Conservation (phyloP, 148 eudicot genomes). For the Fagopyrum tataricum region DNA sequence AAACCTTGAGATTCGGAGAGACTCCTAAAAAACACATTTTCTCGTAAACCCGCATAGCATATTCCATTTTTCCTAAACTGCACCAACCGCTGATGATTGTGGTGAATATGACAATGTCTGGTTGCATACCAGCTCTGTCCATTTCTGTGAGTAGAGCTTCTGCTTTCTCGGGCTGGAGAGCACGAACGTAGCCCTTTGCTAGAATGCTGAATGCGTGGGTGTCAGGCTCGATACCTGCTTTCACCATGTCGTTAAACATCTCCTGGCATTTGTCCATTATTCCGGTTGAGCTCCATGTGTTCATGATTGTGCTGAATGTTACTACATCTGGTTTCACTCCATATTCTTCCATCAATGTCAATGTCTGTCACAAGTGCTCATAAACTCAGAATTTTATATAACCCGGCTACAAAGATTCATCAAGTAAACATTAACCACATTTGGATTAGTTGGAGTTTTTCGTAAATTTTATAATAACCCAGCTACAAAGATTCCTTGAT, state of each 20-base stretch:
- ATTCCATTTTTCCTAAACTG: constrained; percentile 71
- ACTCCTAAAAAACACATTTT: constrained; percentile 60
- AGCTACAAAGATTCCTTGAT: neutral
- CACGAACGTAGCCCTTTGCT: constrained; percentile 86
- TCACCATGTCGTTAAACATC: constrained; percentile 70
- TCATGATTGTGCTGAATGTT: constrained; percentile 96
- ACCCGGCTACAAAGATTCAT: too few relatives aligned
- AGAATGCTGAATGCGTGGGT: constrained; percentile 77
- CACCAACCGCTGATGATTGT: constrained; percentile 97
- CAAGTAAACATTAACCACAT: too few relatives aligned
- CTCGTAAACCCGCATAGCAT: constrained; percentile 49
- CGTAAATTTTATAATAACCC: neutral
- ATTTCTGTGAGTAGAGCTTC: constrained; percentile 48
- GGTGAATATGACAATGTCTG: constrained; percentile 78
- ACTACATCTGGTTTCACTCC: constrained; percentile 91
- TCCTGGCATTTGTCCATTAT: constrained; percentile 74
- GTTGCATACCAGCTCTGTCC: constrained; percentile 42
- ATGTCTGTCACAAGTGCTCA: constrained; percentile 31
- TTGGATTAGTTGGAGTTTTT: neutral
- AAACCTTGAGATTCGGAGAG: constrained; percentile 73
- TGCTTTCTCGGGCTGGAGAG: constrained; percentile 67
- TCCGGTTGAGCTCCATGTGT: constrained; percentile 88
- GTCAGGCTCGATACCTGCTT: constrained; percentile 70
- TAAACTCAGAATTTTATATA: neutral
- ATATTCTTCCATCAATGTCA: constrained; percentile 74